Percentiles rank a stretch among this genome's conserved stretches.
Conservation (phyloP, 495 filamentous ascomycete genomes). For the Xylaria bambusicola region DNA sequence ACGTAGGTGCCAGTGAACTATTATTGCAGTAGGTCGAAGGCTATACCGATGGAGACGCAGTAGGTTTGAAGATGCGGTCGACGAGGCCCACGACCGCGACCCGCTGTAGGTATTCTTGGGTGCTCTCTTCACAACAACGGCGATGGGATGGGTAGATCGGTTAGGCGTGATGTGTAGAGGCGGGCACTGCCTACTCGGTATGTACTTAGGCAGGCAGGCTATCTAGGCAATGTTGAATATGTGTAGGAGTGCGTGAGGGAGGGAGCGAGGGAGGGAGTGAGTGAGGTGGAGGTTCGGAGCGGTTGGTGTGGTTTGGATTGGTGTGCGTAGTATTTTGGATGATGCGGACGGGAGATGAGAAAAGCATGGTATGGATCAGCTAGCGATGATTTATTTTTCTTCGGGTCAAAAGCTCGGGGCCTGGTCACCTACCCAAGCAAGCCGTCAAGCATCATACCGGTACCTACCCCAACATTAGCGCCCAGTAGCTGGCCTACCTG, state of each 20-base stretch:
- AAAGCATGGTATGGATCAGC: not conserved
- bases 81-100: too few species aligned
- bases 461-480: not conserved
- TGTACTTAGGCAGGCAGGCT: too few species aligned
- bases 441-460: not conserved
- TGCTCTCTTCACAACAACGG: too few species aligned
- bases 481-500: not conserved
- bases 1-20: not conserved
- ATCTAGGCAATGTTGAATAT: too few species aligned
- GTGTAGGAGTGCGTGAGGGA: not conserved
- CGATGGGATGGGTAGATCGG: too few species aligned
- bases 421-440: not conserved
- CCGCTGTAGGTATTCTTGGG: too few species aligned
- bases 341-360: not conserved
- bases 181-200: too few species aligned
- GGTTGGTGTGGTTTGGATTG: not conserved
- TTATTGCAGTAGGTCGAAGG: too few species aligned
- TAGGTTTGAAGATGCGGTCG: too few species aligned
- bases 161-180: too few species aligned
- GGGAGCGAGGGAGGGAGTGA: not conserved
- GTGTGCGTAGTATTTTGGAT: not conserved
- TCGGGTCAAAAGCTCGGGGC: conserved; percentile 7
- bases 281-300: not conserved
- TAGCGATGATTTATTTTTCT: not conserved
- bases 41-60: too few species aligned